Evolutionary conservation across 805 yeast species (phyloP).

Genomic region (Candida suzukii): DNA sequence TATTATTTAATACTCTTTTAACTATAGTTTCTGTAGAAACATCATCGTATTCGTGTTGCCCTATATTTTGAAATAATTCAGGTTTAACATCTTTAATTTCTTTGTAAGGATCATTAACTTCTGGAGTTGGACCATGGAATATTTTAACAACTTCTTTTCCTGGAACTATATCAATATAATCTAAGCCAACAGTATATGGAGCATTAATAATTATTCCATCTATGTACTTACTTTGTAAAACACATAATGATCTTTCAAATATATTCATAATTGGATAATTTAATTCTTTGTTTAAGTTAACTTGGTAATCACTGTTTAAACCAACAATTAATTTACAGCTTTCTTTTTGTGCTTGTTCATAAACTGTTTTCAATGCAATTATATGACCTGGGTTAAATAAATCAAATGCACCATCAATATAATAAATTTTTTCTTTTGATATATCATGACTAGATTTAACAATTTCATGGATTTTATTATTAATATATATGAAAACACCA

Average conservation of each 20-base stretch:
- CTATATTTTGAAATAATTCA: slow-evolving; percentile 32
- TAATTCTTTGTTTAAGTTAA: slow-evolving; percentile 49
- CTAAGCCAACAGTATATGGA: slow-evolving; percentile 42
- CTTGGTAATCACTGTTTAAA: slow-evolving; percentile 50
- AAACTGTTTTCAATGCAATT: slow-evolving; percentile 51
- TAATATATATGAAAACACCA: slow-evolving; percentile 42
- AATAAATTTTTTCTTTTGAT: slow-evolving; percentile 27
- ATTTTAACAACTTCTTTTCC: slow-evolving; percentile 31
- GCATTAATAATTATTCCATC: slow-evolving; percentile 74
- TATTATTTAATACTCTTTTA: slow-evolving; percentile 60
- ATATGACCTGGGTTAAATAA: slow-evolving; percentile 92
- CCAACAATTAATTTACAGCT: slow-evolving; percentile 50
- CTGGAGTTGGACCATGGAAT: slow-evolving; percentile 53
- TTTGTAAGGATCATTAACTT: slow-evolving; percentile 23
- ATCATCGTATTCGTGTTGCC: slow-evolving; percentile 52
- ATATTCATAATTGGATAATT: slow-evolving; percentile 82
- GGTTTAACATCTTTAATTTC: slow-evolving; percentile 15
- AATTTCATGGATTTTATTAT: slow-evolving; percentile 21
- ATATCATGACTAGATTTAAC: slow-evolving; percentile 26
- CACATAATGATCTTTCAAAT: slow-evolving; percentile 80
- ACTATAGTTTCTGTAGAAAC: slow-evolving; percentile 70
- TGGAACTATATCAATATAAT: slow-evolving; percentile 32
- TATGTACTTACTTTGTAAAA: slow-evolving; percentile 78
- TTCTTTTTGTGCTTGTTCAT: slow-evolving; percentile 24
- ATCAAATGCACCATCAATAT: slow-evolving; percentile 84